These are phyloP conservation scores for Dryas integrifolia DNA, from an alignment of 331 rosid species.

Conservation along the genomic window DNA sequence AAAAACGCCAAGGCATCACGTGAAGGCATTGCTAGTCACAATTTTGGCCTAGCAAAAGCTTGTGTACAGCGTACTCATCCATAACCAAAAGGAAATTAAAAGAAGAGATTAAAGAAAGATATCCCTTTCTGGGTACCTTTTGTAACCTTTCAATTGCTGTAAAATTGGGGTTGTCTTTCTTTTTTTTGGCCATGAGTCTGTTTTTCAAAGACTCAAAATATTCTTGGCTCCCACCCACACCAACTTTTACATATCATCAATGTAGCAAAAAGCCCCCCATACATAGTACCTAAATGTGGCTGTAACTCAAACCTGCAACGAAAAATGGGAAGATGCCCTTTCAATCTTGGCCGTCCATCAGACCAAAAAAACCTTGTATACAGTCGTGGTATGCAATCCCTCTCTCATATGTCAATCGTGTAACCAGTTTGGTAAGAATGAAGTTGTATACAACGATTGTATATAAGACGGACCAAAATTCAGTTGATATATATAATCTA, in stretches of 20 bases:
- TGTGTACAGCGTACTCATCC: constrained; percentile 19
- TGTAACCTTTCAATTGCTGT: constrained; percentile 30
- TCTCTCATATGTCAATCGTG: too few relatives aligned
- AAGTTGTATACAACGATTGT: too few relatives aligned
- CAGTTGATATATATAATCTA: too few relatives aligned
- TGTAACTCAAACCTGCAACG: constrained; percentile 27
- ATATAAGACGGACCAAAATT: too few relatives aligned
- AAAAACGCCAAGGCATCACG: constrained; percentile 55
- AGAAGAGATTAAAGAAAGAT: constrained; percentile 27
- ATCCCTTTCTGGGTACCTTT: constrained; percentile 26
- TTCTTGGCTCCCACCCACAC: constrained; percentile 13
- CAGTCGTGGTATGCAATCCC: too few relatives aligned
- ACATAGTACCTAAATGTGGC: constrained; percentile 30
- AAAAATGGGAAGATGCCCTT: constrained; percentile 18
- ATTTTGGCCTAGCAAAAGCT: constrained; percentile 44
- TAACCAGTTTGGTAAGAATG: too few relatives aligned
- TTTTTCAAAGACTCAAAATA: constrained; percentile 9
- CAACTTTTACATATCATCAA: constrained; percentile 14
- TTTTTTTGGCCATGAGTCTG: background rate
- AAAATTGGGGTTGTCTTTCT: background rate
- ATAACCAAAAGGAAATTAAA: constrained; percentile 30
- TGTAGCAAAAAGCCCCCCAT: constrained; percentile 21
- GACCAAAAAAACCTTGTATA: background rate
- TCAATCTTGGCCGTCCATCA: constrained; percentile 5
- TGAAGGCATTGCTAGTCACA: constrained; percentile 46